phyloP scores from a whole-genome alignment of 306 rosid genomes.

The Rosa persica region DNA sequence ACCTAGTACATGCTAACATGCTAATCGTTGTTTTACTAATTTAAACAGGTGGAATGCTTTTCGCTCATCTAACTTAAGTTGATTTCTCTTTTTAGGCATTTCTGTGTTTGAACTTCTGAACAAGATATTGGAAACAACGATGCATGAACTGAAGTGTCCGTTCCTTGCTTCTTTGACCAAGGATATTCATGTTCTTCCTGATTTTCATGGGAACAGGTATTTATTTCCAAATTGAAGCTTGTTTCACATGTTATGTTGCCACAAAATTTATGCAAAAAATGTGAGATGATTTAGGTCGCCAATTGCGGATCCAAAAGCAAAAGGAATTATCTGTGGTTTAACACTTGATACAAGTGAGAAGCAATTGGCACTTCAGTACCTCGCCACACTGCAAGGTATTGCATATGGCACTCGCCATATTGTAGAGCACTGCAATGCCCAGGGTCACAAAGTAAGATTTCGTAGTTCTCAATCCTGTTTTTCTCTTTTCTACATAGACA shows the following conservation, averaged over 20 bases:
- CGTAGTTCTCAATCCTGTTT: neutral
- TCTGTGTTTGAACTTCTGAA: conserved; percentile 85
- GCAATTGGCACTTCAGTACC: conserved; percentile 78
- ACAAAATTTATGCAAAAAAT: conserved; percentile 19
- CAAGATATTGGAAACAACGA: conserved; percentile 63
- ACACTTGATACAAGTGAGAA: conserved; percentile 85
- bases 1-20: conserved; percentile 22
- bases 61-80: conserved; percentile 5
- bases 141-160: conserved; percentile 55
- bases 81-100: conserved; percentile 41
- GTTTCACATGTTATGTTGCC: conserved; percentile 21
- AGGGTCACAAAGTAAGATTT: conserved; percentile 89
- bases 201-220: conserved; percentile 97
- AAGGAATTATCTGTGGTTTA: conserved; percentile 85
- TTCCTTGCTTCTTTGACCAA: conserved; percentile 83
- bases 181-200: conserved; percentile 87
- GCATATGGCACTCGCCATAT: conserved; percentile 97
- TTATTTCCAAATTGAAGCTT: conserved; percentile 19
- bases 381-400: conserved; percentile 86
- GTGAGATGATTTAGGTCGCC: conserved; percentile 72
- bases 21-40: neutral
- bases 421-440: conserved; percentile 90
- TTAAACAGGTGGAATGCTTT: neutral
- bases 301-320: conserved; percentile 87
- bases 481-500: neutral